A percentile compares a stretch with the other conserved stretches of the same genome.
Conservation (phyloP, 768 basidiomycete species). For the Termitomyces titanicus region DNA sequence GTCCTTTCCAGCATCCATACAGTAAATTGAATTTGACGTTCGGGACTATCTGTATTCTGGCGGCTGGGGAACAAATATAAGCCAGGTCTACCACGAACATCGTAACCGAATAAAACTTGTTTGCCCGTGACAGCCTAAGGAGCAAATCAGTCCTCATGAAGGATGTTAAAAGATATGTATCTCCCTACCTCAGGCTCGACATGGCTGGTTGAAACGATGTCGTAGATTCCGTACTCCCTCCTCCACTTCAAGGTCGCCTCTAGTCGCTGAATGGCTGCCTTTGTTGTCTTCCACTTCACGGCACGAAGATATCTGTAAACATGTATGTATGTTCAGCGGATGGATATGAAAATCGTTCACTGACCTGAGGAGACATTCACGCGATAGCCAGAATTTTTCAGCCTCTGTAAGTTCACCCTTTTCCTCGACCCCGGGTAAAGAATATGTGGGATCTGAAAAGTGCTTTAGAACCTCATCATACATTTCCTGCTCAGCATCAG, state of each 20-base stretch:
- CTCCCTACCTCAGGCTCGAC: constrained; percentile 70
- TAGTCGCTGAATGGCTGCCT: constrained; percentile 61
- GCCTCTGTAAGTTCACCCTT: constrained; percentile 50
- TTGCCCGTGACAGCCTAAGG: constrained; percentile 80
- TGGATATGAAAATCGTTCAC: constrained; percentile 2
- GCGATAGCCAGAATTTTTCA: constrained; percentile 80
- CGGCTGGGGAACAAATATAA: constrained; percentile 66
- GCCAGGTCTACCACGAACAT: constrained; percentile 58
- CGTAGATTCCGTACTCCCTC: constrained; percentile 72
- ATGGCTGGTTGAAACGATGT: constrained; percentile 50
- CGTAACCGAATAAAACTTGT: constrained; percentile 74
- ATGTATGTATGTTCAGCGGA: not conserved
- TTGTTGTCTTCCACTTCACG: constrained; percentile 60
- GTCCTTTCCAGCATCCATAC: constrained; percentile 78
- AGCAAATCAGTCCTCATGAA: not conserved
- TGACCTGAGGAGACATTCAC: constrained; percentile 70
- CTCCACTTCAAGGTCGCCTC: constrained; percentile 79
- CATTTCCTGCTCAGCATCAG: constrained; percentile 43
- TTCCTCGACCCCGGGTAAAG: constrained; percentile 39
- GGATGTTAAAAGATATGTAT: not conserved
- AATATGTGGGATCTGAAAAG: constrained; percentile 51
- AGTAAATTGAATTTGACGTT: constrained; percentile 66
- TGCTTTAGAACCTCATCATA: constrained; percentile 55
- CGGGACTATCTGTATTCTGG: constrained; percentile 74
- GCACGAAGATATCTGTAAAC: constrained; percentile 66